Conservation (phyloP, 1,284 basidiomycete species). For the Mycosarcoma mackinlayi region DNA sequence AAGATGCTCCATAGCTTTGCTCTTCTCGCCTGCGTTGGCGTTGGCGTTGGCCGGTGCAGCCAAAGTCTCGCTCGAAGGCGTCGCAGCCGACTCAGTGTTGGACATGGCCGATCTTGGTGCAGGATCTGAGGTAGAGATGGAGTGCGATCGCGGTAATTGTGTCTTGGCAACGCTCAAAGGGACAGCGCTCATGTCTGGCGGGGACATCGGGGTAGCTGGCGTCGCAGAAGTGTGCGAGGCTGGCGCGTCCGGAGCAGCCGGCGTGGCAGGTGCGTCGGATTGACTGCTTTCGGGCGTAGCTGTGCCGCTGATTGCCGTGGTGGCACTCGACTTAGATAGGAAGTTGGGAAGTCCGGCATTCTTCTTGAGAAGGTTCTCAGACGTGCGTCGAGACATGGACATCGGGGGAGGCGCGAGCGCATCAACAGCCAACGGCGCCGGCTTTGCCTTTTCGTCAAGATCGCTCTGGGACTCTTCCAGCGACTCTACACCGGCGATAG, state of each 20-base stretch:
- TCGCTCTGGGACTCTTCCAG: conserved; percentile 1
- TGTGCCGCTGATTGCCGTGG: conserved; percentile 47
- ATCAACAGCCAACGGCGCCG: not conserved
- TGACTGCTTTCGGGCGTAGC: conserved; percentile 40
- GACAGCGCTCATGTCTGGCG: not conserved
- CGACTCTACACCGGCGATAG: conserved; percentile 34
- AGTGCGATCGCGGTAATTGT: conserved; percentile 1
- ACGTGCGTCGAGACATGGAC: conserved; percentile 26
- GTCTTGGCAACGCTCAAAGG: conserved; percentile 6
- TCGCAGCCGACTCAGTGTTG: not conserved
- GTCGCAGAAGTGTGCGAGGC: conserved; percentile 1
- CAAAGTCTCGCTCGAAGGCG: conserved; percentile 9
- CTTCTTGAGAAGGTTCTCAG: conserved; percentile 42
- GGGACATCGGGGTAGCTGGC: not conserved
- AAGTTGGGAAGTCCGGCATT: conserved; percentile 37
- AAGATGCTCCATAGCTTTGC: conserved; percentile 53
- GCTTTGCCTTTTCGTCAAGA: not conserved
- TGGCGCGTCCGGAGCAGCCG: conserved; percentile 7
- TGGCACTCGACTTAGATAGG: conserved; percentile 40
- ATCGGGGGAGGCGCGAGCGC: conserved; percentile 17
- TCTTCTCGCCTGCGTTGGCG: conserved; percentile 25
- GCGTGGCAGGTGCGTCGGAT: conserved; percentile 17
- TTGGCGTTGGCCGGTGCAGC: not conserved
- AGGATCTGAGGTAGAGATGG: conserved; percentile 1
- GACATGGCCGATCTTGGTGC: not conserved